Conservation (phyloP, 805 yeast species). For the Martiniozyma abietophila region DNA sequence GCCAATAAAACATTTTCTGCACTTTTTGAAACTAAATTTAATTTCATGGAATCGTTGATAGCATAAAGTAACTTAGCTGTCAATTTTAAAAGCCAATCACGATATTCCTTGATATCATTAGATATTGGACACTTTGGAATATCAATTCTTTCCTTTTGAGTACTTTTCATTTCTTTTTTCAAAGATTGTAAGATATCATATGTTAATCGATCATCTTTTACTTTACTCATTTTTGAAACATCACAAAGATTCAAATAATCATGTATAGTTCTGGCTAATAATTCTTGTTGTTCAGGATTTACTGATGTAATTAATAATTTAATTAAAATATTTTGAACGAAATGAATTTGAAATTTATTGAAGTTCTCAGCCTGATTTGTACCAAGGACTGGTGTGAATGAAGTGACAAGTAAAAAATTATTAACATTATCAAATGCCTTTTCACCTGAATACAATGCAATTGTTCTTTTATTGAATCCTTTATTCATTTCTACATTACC, state of each 20-base stretch:
- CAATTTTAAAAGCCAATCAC: conserved; percentile 64
- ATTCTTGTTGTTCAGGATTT: conserved; percentile 76
- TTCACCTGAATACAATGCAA: too few species aligned
- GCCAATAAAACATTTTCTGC: conserved; percentile 7
- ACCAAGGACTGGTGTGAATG: conserved; percentile 38
- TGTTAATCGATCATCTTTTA: conserved; percentile 52
- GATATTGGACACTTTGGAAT: conserved; percentile 58
- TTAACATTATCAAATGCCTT: conserved; percentile 11
- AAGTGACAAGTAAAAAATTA: conserved; percentile 13
- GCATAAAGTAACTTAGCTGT: conserved; percentile 43
- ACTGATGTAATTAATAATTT: conserved; percentile 85
- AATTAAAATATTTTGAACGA: conserved; percentile 63
- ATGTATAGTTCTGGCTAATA: conserved; percentile 83
- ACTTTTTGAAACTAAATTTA: conserved; percentile 32
- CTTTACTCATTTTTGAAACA: conserved; percentile 18
- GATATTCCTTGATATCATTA: conserved; percentile 43
- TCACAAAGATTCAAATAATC: conserved; percentile 63
- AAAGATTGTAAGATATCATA: conserved; percentile 70
- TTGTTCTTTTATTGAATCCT: too few species aligned
- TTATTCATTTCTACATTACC: conserved; percentile 55
- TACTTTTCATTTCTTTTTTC: conserved; percentile 44
- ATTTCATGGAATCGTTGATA: conserved; percentile 9
- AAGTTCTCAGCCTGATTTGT: conserved; percentile 55
- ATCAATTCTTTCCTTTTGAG: conserved; percentile 40
- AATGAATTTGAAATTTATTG: conserved; percentile 50